Evolutionary conservation across 2,329 filamentous ascomycete genomes (phyloP).

Genomic region (Diaporthe longicolla): DNA sequence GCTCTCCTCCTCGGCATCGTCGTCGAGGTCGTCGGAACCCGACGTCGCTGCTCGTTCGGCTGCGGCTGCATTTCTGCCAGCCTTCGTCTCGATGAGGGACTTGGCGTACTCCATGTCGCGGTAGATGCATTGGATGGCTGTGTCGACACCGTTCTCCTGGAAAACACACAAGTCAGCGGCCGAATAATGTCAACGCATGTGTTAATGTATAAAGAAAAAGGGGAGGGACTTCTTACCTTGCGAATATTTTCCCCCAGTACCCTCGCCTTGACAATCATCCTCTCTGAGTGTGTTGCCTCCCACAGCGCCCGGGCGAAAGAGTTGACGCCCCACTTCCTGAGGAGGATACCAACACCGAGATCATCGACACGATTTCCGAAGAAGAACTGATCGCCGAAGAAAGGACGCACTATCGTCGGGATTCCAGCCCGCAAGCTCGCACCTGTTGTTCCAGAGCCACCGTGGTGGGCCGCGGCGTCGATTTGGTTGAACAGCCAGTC

Average conservation of each 20-base stretch:
- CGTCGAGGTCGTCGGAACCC: slow-evolving; percentile 60
- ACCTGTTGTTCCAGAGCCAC: slow-evolving; percentile 94
- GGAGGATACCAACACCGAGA: slow-evolving; percentile 88
- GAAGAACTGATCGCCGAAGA: slow-evolving; percentile 99
- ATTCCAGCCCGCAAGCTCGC: slow-evolving; percentile 92
- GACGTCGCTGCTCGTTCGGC: slow-evolving; percentile 51
- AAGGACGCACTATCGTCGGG: slow-evolving; percentile 94
- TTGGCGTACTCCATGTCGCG: slow-evolving; percentile 94
- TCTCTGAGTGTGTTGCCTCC: slow-evolving; percentile 90
- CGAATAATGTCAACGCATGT: not conserved
- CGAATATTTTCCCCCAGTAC: slow-evolving; percentile 89
- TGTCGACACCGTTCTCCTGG: slow-evolving; percentile 91
- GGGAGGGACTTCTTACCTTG: slow-evolving; percentile 67
- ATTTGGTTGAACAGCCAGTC: slow-evolving; percentile 97
- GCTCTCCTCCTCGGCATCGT: slow-evolving; percentile 81
- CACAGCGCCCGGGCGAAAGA: slow-evolving; percentile 89
- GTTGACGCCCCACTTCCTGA: slow-evolving; percentile 91
- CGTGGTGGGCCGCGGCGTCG: slow-evolving; percentile 94
- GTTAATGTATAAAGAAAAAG: slow-evolving; percentile 41
- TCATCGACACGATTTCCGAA: slow-evolving; percentile 93
- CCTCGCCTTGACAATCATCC: slow-evolving; percentile 90
- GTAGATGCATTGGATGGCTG: slow-evolving; percentile 92
- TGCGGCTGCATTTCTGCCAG: slow-evolving; percentile 63
- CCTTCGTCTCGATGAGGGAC: slow-evolving; percentile 80
- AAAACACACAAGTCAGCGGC: slow-evolving; percentile 45